Base-by-base conservation (phyloP, 163 green algal genomes). In the Coccomyxa subellipsoidea region DNA sequence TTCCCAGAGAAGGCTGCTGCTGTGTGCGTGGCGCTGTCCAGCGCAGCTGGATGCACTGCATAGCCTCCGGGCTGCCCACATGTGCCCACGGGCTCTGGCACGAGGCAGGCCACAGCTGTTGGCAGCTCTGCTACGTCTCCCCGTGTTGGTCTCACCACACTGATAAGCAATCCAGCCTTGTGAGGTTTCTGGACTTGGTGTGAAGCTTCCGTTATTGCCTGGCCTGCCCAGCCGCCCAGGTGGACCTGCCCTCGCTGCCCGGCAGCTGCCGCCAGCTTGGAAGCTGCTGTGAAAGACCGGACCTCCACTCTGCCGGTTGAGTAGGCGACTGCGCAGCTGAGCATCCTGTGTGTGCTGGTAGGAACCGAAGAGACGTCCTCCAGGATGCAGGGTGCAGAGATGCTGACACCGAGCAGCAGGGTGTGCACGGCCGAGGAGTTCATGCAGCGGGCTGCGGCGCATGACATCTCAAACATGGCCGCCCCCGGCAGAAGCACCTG, bases 11-110 rank as follows among this genome's bases (percentile, higher is more conserved):
- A 37, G 47, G 27, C 27, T 39, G 31, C 82, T 27, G 82, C 82
- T 9, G 82, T 86, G 70, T 90, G 87, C 27, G 81, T 89, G 39
- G 35, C n/a, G 5, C 69, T 69, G 71, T 91, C 87, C 53, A 89
- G 35, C 39, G 69, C 32, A 10, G 87, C 80, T n/a, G 87, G 87
- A 38, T 86, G 82, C 4, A 82, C n/a, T 9, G 69, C 23, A 59
- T 78, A 85, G 40, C 32, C 69, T 66, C 70, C 78, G 4, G 76
- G 83, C 59, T 88, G 86, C n/a, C 81, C 54, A 36, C 78, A 38
- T n/a, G 32, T 66, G 6, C 31, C 37, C 0, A 7, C 34, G 23
- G 47, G 47, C 47, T 2, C 47, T 18, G 47, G 47, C 47, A 59
- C 4, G 23, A 59, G 47, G 47, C 47, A 12, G 47, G 81, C 72